Percentiles rank a stretch among this genome's conserved stretches.
phyloP scores from a whole-genome alignment of 495 filamentous ascomycete genomes.

The Podospora pseudocomata region DNA sequence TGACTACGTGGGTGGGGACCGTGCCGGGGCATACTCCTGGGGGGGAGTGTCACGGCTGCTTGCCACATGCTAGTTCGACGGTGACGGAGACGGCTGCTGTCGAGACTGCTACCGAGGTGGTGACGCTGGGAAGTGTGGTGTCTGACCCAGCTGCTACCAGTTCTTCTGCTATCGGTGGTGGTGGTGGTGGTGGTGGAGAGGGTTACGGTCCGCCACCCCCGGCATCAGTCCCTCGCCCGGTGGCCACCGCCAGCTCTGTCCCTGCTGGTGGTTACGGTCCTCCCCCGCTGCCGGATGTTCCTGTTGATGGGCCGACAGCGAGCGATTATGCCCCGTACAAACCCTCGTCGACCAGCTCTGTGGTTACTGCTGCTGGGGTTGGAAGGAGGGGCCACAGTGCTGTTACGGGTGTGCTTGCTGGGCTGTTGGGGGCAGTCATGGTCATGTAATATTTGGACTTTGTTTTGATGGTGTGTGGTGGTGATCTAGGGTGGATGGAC shows the following conservation, averaged over 20 bases:
- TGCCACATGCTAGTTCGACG: constrained; percentile 10
- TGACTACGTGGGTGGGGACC: constrained; percentile 28
- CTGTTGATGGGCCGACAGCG: background rate
- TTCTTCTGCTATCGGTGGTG: too few species aligned
- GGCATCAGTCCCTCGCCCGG: too few species aligned
- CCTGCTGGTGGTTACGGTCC: background rate
- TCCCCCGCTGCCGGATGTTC: background rate
- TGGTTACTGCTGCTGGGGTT: background rate
- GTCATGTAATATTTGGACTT: background rate
- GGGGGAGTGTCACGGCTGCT: constrained; percentile 30
- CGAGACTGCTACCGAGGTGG: background rate
- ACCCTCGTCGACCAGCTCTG: background rate
- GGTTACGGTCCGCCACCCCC: too few species aligned
- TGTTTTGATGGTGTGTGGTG: background rate
- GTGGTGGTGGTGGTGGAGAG: too few species aligned
- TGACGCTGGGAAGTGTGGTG: background rate
- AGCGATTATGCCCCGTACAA: background rate
- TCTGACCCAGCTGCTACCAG: too few species aligned
- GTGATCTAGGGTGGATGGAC: too few species aligned
- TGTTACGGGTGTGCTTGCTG: background rate
- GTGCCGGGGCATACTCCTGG: constrained; percentile 35
- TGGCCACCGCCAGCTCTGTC: background rate
- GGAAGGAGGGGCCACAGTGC: background rate
- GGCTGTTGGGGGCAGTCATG: background rate
- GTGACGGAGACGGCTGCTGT: background rate